Percentiles rank a stretch among this genome's conserved stretches.
Conservation (phyloP, 495 filamentous ascomycete species). For the Trypethelium eluteriae region DNA sequence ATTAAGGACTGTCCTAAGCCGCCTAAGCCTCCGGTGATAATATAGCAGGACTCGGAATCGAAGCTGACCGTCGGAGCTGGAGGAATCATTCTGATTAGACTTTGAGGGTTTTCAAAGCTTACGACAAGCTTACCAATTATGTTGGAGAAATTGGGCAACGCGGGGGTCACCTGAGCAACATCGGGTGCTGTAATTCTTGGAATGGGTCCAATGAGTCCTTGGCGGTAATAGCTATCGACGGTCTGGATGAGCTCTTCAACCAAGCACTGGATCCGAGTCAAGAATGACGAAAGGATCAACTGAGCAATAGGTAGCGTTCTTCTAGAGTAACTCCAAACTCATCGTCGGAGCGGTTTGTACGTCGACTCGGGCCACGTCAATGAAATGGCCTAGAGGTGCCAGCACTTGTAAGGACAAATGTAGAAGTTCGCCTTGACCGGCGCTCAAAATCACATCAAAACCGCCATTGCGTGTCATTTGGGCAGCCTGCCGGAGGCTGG, state of each 20-base stretch:
- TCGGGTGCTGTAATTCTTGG: slow-evolving; percentile 15
- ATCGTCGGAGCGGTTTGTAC: slow-evolving; percentile 9
- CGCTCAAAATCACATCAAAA: background rate
- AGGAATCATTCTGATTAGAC: slow-evolving; percentile 18
- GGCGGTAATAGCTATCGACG: slow-evolving; percentile 23
- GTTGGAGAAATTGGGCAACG: slow-evolving; percentile 19
- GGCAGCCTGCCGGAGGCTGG: background rate
- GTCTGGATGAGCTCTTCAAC: slow-evolving; percentile 23
- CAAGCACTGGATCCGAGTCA: slow-evolving; percentile 21
- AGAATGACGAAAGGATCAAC: slow-evolving; percentile 22
- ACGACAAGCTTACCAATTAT: slow-evolving; percentile 28
- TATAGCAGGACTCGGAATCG: slow-evolving; percentile 26
- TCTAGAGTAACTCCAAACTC: slow-evolving; percentile 22
- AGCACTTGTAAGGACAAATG: slow-evolving; percentile 20
- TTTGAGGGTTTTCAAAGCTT: slow-evolving; percentile 21
- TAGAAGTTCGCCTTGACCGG: slow-evolving; percentile 10
- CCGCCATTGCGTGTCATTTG: background rate
- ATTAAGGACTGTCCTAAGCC: slow-evolving; percentile 36
- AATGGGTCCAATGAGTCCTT: slow-evolving; percentile 18
- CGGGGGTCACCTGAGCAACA: slow-evolving; percentile 19
- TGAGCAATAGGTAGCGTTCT: slow-evolving; percentile 22
- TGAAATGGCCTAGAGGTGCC: slow-evolving; percentile 23
- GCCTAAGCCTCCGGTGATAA: slow-evolving; percentile 42
- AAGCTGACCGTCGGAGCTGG: background rate
- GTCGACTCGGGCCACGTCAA: slow-evolving; percentile 24